Base-by-base conservation (phyloP, 257 asterid genomes). In the Osmanthus fragrans region DNA sequence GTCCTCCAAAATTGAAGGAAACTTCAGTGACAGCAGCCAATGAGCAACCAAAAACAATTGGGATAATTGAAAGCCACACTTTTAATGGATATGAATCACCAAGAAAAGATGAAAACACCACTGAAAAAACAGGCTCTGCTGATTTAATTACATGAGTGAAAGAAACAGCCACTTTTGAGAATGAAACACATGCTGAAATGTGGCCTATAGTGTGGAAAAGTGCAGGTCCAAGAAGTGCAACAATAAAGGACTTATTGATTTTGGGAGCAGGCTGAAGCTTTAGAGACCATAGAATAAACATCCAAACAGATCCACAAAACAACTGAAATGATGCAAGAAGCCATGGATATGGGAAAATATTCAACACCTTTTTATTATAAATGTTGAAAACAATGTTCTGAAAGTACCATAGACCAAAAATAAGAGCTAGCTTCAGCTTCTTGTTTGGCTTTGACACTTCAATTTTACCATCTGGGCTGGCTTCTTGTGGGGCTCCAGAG, bases 121-220 rank as follows among this genome's bases (percentile, higher is more conserved):
- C 98, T 19, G 98, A 85, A 72, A 94, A 92, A 18, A 89, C 98
- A 73, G 98, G 98, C 86, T 94, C 98, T 3, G 96, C 98, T 72
- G 98, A 94, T 75, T 94, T 94, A 11, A 94, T 94, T 8, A 94
- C 98, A 85, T 94, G 98, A 4, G 98, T 94, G 85, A 94, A 94
- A 2, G 98, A 94, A 76, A 94, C 97, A 71, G 98, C 97, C 13
- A 94, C 98, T 80, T 94, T 94, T 5, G 98, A 94, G 84, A 94
- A 94, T 3, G 98, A 94, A 80, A 94, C 98, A 78, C 98, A 94
- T 5, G 98, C 98, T 45, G 56, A 94, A 42, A 94, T 94, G 82
- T 94, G 99, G 81, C 99, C 97, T 37, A 92, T 80, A 0, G 97
- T 94, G 87, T 92, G 97, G 79, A 92, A 94, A 64, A 94, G 92